A percentile compares a stretch with the other conserved stretches of the same genome.
phyloP scores from a whole-genome alignment of 2,329 filamentous ascomycete species.

The Penicillium sp. region DNA sequence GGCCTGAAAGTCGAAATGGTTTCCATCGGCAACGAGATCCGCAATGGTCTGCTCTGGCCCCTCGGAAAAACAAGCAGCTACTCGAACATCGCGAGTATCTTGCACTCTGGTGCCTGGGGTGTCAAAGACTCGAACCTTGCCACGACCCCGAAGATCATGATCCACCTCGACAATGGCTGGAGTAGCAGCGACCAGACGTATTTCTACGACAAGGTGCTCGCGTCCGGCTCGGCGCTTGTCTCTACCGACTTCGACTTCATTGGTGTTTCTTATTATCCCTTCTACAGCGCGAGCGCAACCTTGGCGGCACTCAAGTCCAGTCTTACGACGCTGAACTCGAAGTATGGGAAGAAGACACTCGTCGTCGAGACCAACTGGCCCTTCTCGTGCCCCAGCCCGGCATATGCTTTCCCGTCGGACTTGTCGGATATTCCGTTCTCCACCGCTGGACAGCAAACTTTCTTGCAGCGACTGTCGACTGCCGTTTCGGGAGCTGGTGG shows the following conservation, averaged over 20 bases:
- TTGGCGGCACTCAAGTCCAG: conserved; percentile 58
- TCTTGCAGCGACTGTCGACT: conserved; percentile 61
- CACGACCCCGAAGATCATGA: conserved; percentile 68
- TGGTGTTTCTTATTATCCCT: conserved; percentile 74
- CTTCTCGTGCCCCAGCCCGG: conserved; percentile 60
- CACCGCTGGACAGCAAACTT: conserved; percentile 63
- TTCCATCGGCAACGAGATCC: conserved; percentile 75
- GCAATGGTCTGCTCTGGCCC: conserved; percentile 66
- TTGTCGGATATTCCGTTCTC: conserved; percentile 62
- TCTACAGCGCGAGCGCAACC: conserved; percentile 64
- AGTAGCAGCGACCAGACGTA: conserved; percentile 66
- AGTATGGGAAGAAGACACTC: conserved; percentile 67
- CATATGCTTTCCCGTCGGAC: conserved; percentile 63
- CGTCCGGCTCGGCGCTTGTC: conserved; percentile 49
- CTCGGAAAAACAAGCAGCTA: conserved; percentile 59
- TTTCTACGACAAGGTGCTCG: conserved; percentile 64
- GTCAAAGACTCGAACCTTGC: conserved; percentile 64
- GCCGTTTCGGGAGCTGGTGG: conserved; percentile 59
- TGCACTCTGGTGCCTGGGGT: conserved; percentile 65
- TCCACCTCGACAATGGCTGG: conserved; percentile 77
- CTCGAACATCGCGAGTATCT: conserved; percentile 63
- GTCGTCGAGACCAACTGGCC: conserved; percentile 75
- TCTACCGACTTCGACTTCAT: conserved; percentile 68
- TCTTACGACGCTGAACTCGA: conserved; percentile 60
- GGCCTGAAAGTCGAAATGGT: conserved; percentile 63